Base-by-base conservation (phyloP, 2,329 filamentous ascomycete genomes). In the Alternaria incomplexa region DNA sequence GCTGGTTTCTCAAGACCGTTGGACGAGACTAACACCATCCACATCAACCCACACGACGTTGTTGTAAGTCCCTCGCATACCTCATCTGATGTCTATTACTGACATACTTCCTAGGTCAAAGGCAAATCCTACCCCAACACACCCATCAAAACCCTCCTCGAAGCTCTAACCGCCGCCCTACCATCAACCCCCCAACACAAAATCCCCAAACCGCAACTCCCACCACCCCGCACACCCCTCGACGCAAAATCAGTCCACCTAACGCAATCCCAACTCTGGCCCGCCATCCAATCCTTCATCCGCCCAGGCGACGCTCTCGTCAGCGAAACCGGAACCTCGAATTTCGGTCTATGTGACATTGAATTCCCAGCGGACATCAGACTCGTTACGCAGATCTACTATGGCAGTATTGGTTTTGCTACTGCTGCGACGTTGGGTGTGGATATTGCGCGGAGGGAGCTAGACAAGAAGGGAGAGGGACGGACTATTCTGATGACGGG, bases 401-500 rank as follows among this genome's bases (percentile, higher is more conserved):
- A 82, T 66, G 80, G 80, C 51, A 78, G 74, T 57, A 83, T 83
- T 58, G 82, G 82, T 2, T 83, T 75, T 60, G 81, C 81, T 3
- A 79, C 77, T 2, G 79, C 81, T 6, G 81, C 82, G 0, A 77
- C 81, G 1, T 73, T 83, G 5, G 82, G 82, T 13, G 74, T 75
- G 1, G 81, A 81, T 23, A 60, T 82, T 0, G 89, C 89, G 0
- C 82, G 85, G 4, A 75, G 77, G 20, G 86, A 89, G 59, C 71
- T 84, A 70, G 51, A 44, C 61, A 7, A 50, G 26, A 17, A 51
- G 0, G 56, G 22, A 10, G 47, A 47, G 11, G 73, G 77, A 6
- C 61, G 86, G 57, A 86, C 87, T 0, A 82, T 89, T 10, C 77
- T 90, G 2, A 82, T 88, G 63, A 88, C 88, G 32, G 88, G 88